Evolutionary conservation across 495 filamentous ascomycete genomes (phyloP).

Genomic region (Podospora australis): DNA sequence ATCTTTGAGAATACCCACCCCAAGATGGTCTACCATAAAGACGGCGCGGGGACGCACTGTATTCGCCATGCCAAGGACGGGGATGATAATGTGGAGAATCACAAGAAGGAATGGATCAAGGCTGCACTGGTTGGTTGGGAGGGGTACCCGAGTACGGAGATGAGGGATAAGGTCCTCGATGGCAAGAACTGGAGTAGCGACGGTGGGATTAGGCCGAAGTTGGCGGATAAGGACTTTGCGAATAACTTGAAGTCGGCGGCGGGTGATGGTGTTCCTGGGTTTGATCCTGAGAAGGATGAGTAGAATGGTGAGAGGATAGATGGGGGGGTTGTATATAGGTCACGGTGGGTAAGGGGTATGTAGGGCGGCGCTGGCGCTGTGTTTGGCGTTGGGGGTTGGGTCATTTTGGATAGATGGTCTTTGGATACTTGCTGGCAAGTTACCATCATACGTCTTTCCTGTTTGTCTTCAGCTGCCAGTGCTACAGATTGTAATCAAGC

Average conservation of each 20-base stretch:
- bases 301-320: too few species aligned
- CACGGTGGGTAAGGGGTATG: too few species aligned
- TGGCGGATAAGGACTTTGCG: background rate
- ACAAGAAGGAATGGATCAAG: conserved; percentile 23
- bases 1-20: conserved; percentile 8
- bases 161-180: background rate
- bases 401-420: too few species aligned
- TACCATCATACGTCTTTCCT: too few species aligned
- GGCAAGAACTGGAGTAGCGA: background rate
- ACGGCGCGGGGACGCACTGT: conserved; percentile 23
- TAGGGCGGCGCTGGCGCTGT: too few species aligned
- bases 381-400: too few species aligned
- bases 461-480: too few species aligned
- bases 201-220: background rate
- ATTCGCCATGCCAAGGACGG: conserved; percentile 25
- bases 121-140: conserved; percentile 25
- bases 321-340: too few species aligned
- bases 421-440: too few species aligned
- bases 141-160: conserved; percentile 15
- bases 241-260: background rate
- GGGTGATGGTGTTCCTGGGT: background rate
- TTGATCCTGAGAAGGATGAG: background rate
- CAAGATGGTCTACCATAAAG: conserved; percentile 27
- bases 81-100: conserved; percentile 29
- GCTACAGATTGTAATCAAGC: too few species aligned